Percentiles rank a stretch among this genome's conserved stretches.
phyloP scores from a whole-genome alignment of 768 basidiomycete species.

The Tylopilus plumbeoviolaceoides region DNA sequence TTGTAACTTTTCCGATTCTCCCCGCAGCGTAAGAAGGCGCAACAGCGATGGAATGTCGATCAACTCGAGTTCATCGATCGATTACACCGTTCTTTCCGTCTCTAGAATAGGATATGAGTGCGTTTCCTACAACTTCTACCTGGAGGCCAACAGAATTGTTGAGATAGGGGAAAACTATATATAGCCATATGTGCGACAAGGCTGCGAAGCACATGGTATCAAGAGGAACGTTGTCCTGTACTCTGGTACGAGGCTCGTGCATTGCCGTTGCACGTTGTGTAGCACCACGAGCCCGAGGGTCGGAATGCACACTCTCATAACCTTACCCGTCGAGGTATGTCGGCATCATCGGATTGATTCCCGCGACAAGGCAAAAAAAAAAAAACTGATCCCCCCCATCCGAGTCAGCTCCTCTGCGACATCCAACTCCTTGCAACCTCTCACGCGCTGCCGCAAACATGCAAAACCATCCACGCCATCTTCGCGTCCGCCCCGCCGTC shows the following conservation, averaged over 20 bases:
- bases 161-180: not conserved
- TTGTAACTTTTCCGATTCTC: too few species aligned
- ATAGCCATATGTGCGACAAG: not conserved
- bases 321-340: constrained; percentile 36
- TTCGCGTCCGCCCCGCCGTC: constrained; percentile 54
- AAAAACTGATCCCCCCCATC: constrained; percentile 5
- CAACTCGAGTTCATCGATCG: too few species aligned
- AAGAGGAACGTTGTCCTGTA: not conserved
- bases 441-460: constrained; percentile 55
- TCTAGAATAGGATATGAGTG: too few species aligned
- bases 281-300: not conserved
- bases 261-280: not conserved
- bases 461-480: constrained; percentile 46
- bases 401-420: constrained; percentile 66
- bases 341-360: not conserved
- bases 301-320: constrained; percentile 20
- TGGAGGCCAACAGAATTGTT: too few species aligned
- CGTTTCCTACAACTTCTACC: too few species aligned
- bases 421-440: constrained; percentile 72
- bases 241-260: not conserved
- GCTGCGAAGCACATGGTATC: not conserved
- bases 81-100: too few species aligned
- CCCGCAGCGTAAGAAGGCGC: too few species aligned
- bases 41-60: too few species aligned
- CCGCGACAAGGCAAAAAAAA: not conserved